phyloP scores from a whole-genome alignment of 441 rosid species.

The Populus trichocarpa region DNA sequence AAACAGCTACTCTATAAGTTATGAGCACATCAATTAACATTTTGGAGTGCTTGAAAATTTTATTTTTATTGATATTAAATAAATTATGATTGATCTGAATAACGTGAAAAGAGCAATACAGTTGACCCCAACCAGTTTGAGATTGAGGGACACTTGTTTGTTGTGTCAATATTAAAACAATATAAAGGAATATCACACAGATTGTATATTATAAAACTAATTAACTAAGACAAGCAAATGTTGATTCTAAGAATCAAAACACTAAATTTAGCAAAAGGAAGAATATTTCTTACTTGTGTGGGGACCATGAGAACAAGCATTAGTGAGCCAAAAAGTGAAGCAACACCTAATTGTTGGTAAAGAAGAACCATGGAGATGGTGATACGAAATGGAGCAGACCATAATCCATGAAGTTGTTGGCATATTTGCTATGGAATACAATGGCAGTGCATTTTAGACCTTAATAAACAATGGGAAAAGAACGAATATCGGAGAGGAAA shows the following conservation, averaged over 20 bases:
- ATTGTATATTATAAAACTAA: too few species aligned
- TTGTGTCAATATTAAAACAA: too few species aligned
- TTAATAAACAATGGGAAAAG: background rate
- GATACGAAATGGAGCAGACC: slow-evolving; percentile 98
- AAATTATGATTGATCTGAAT: background rate
- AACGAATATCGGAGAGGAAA: background rate
- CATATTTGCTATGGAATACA: slow-evolving; percentile 58
- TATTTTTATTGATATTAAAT: background rate
- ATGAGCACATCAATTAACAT: background rate
- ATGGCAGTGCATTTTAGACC: background rate
- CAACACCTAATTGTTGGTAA: slow-evolving; percentile 86
- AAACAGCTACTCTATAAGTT: background rate
- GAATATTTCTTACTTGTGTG: slow-evolving; percentile 50
- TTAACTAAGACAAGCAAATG: background rate
- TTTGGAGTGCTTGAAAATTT: background rate
- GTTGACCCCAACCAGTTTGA: background rate
- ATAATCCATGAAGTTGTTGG: slow-evolving; percentile 72
- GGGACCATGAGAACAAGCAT: slow-evolving; percentile 79
- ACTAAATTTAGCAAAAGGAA: background rate
- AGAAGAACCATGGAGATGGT: slow-evolving; percentile 74
- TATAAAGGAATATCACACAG: too few species aligned
- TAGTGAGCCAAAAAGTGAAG: slow-evolving; percentile 71
- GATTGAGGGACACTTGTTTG: too few species aligned
- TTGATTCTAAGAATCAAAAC: background rate
- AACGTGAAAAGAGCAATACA: background rate